Conservation (phyloP, 2,329 filamentous ascomycete genomes). For the Ilyonectria destructans region DNA sequence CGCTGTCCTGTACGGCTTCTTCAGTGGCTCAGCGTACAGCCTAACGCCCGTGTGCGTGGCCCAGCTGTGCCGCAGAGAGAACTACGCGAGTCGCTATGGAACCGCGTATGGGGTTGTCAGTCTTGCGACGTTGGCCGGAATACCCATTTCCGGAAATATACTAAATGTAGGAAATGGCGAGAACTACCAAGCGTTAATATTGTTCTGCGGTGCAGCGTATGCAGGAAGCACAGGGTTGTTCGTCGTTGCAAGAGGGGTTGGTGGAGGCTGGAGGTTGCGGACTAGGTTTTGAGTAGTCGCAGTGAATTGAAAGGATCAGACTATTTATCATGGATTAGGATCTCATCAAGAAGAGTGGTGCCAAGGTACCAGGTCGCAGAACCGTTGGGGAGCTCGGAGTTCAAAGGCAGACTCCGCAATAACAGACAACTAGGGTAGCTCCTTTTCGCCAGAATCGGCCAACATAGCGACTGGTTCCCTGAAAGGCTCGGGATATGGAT, state of each 20-base stretch:
- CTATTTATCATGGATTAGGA: too few species aligned
- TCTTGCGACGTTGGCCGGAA: constrained; percentile 34
- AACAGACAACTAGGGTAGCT: too few species aligned
- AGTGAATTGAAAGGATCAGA: too few species aligned
- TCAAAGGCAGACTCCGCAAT: too few species aligned
- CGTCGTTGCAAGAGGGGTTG: constrained; percentile 20
- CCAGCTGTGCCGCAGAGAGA: constrained; percentile 29
- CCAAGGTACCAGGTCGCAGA: too few species aligned
- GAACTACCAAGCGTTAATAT: constrained; percentile 28
- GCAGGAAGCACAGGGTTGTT: constrained; percentile 27
- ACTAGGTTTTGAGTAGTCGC: background rate
- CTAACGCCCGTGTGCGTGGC: constrained; percentile 34
- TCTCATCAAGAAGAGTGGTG: too few species aligned
- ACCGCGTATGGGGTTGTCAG: constrained; percentile 36
- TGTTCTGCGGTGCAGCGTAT: constrained; percentile 34
- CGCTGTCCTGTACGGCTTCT: constrained; percentile 22
- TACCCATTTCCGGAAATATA: constrained; percentile 30
- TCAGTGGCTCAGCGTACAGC: constrained; percentile 25
- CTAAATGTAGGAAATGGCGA: constrained; percentile 14
- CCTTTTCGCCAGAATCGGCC: too few species aligned
- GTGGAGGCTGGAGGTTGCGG: constrained; percentile 18
- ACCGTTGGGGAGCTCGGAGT: too few species aligned
- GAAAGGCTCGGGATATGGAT: too few species aligned
- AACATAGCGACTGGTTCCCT: too few species aligned
- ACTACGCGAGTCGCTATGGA: constrained; percentile 34